These are phyloP conservation scores for Marasmius tenuissimus DNA, from an alignment of 1,284 basidiomycete genomes.

Conservation along the genomic window DNA sequence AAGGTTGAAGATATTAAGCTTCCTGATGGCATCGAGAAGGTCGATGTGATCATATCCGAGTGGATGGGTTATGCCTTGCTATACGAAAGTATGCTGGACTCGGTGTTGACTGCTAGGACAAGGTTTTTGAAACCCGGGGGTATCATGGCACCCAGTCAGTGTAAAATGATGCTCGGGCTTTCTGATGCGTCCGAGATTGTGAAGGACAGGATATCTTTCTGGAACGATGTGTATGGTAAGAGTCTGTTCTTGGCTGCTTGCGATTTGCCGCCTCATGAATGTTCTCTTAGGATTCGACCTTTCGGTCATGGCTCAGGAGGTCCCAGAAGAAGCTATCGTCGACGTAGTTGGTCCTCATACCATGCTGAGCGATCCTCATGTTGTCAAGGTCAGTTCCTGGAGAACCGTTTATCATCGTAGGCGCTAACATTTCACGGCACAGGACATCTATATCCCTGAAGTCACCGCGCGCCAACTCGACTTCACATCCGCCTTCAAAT, in stretches of 20 bases:
- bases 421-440: slow-evolving; percentile 16
- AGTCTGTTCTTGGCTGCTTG: neutral
- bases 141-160: slow-evolving; percentile 92
- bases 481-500: slow-evolving; percentile 75
- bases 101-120: slow-evolving; percentile 86
- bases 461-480: slow-evolving; percentile 74
- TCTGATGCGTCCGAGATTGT: slow-evolving; percentile 76
- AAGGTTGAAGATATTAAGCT: slow-evolving; percentile 50
- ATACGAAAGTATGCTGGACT: slow-evolving; percentile 98
- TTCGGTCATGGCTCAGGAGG: slow-evolving; percentile 69
- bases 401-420: slow-evolving; percentile 1
- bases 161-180: slow-evolving; percentile 80
- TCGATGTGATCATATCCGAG: slow-evolving; percentile 94
- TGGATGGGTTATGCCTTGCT: slow-evolving; percentile 97
- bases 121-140: slow-evolving; percentile 74
- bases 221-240: slow-evolving; percentile 88
- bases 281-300: slow-evolving; percentile 74
- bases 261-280: neutral
- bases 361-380: slow-evolving; percentile 66
- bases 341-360: slow-evolving; percentile 76
- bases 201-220: slow-evolving; percentile 85
- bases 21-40: slow-evolving; percentile 69
- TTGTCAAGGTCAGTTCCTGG: slow-evolving; percentile 59
- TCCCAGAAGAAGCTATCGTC: slow-evolving; percentile 80
- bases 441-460: slow-evolving; percentile 73